Conservation (phyloP, 2,329 filamentous ascomycete species). For the Hymenoscyphus infarciens region DNA sequence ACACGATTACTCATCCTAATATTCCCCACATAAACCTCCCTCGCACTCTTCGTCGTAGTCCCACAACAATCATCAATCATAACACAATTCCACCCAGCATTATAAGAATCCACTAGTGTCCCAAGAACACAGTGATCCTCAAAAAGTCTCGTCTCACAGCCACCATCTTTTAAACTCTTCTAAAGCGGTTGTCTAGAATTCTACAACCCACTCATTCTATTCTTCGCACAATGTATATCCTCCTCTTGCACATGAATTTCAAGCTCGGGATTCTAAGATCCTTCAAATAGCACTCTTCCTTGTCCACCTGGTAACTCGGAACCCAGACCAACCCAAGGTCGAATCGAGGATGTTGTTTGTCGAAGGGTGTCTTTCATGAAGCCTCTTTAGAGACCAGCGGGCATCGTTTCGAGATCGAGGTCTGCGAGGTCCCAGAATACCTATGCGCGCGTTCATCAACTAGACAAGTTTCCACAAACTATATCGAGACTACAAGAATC, state of each 20-base stretch:
- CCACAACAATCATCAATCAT: slow-evolving; percentile 52
- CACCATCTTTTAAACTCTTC: slow-evolving; percentile 39
- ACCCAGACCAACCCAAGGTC: slow-evolving; percentile 41
- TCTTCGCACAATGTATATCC: slow-evolving; percentile 54
- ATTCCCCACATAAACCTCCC: slow-evolving; percentile 38
- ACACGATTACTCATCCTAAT: slow-evolving; percentile 35
- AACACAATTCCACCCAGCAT: slow-evolving; percentile 53
- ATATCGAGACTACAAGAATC: too few relatives aligned
- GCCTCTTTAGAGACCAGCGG: slow-evolving; percentile 45
- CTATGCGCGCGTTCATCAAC: slow-evolving; percentile 19
- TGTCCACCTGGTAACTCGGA: slow-evolving; percentile 43
- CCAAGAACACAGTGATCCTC: slow-evolving; percentile 57
- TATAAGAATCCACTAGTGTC: slow-evolving; percentile 53
- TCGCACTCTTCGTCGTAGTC: slow-evolving; percentile 43
- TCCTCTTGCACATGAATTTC: slow-evolving; percentile 38
- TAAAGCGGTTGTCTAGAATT: slow-evolving; percentile 41
- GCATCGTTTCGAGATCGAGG: slow-evolving; percentile 47
- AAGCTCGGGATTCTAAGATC: slow-evolving; percentile 52
- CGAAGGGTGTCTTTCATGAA: slow-evolving; percentile 44
- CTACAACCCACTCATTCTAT: slow-evolving; percentile 57
- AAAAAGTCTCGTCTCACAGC: slow-evolving; percentile 50
- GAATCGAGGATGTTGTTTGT: slow-evolving; percentile 15
- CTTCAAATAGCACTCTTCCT: slow-evolving; percentile 47
- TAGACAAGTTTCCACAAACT: background rate
- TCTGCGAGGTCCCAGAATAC: slow-evolving; percentile 54